These are phyloP conservation scores for Cnidoscolus chayamansa DNA, from an alignment of 441 rosid genomes.

Conservation along the genomic window DNA sequence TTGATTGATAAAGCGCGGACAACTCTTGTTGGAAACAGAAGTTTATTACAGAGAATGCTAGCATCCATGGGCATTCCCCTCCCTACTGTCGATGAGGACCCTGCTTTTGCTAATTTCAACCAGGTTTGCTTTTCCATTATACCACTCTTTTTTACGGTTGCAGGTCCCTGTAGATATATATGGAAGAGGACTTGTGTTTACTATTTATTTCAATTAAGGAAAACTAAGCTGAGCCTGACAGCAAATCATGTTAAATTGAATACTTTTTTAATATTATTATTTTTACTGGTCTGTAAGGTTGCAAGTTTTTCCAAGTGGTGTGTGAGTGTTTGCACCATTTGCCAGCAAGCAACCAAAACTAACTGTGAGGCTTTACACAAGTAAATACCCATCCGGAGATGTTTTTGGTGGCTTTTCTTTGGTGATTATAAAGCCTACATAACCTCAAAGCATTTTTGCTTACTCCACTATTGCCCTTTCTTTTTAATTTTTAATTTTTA, in stretches of 20 bases:
- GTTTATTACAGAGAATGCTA: conserved; percentile 58
- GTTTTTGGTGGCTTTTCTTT: conserved; percentile 27
- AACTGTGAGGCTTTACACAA: conserved; percentile 25
- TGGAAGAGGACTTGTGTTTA: background rate
- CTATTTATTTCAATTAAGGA: background rate
- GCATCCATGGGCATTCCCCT: conserved; percentile 46
- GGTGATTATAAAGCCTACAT: conserved; percentile 20
- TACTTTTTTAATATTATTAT: background rate
- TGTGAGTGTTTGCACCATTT: conserved; percentile 43
- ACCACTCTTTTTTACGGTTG: background rate
- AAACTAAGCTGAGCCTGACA: background rate
- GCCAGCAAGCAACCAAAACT: conserved; percentile 54
- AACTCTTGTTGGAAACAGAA: conserved; percentile 67
- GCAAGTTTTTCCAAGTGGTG: conserved; percentile 49
- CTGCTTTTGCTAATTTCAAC: conserved; percentile 63
- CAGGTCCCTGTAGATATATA: background rate
- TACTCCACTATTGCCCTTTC: background rate
- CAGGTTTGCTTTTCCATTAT: conserved; percentile 41
- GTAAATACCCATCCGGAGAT: conserved; percentile 23
- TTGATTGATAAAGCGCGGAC: conserved; percentile 78
- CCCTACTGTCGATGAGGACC: conserved; percentile 43
- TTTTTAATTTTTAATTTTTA: too few species aligned
- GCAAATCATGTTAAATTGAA: background rate
- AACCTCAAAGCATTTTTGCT: background rate
- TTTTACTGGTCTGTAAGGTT: conserved; percentile 27